phyloP scores from a whole-genome alignment of 768 basidiomycete genomes.

The Mycena maculata region DNA sequence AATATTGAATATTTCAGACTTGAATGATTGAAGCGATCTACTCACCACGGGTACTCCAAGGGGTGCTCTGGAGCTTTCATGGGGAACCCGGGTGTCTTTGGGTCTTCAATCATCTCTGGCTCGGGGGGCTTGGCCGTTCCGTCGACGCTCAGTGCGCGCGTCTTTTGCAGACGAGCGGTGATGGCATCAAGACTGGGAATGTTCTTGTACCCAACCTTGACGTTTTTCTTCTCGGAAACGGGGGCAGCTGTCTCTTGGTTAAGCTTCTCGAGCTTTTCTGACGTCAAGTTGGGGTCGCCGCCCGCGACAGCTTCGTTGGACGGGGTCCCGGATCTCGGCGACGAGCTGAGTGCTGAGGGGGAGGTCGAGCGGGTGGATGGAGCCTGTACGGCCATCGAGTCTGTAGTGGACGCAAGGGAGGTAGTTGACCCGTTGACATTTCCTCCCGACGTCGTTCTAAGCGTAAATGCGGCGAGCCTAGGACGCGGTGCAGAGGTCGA shows the following conservation, averaged over 20 bases:
- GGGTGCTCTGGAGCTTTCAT: slow-evolving; percentile 86
- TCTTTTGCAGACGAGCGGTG: slow-evolving; percentile 80
- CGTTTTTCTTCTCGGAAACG: slow-evolving; percentile 45
- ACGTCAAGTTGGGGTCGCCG: slow-evolving; percentile 68
- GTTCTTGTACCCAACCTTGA: slow-evolving; percentile 84
- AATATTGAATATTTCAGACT: not conserved
- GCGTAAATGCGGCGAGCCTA: slow-evolving; percentile 77
- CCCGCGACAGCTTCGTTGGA: slow-evolving; percentile 42
- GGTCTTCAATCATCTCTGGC: slow-evolving; percentile 83
- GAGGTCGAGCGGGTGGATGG: slow-evolving; percentile 77
- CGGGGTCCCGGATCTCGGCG: slow-evolving; percentile 56
- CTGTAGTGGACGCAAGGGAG: slow-evolving; percentile 64
- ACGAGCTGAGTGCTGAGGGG: slow-evolving; percentile 64
- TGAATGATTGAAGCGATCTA: slow-evolving; percentile 26
- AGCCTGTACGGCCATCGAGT: slow-evolving; percentile 75
- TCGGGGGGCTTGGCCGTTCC: slow-evolving; percentile 79
- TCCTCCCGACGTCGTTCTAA: slow-evolving; percentile 76
- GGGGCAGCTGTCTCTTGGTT: slow-evolving; percentile 61
- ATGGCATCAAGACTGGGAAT: slow-evolving; percentile 89
- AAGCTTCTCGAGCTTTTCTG: slow-evolving; percentile 73
- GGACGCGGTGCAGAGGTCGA: slow-evolving; percentile 64
- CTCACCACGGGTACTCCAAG: slow-evolving; percentile 84
- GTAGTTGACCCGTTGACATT: slow-evolving; percentile 61
- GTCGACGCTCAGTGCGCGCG: slow-evolving; percentile 71
- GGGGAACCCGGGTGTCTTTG: slow-evolving; percentile 80